Base-by-base conservation (phyloP, 371 early-diverging fungal genomes). In the Saksenaea vasiformis region DNA sequence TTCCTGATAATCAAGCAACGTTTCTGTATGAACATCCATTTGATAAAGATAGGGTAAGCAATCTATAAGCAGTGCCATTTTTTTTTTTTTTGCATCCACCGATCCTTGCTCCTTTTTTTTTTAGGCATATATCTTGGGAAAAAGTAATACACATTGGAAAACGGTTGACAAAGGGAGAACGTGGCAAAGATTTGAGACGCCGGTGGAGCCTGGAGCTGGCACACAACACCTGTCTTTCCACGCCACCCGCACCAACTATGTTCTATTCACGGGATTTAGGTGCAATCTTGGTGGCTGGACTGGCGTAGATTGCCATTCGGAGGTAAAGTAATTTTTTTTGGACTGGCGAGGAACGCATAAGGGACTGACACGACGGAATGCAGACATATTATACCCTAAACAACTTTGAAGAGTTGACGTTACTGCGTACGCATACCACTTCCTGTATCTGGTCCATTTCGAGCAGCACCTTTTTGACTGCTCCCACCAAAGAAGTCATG, bases 391-490 rank as follows among this genome's bases (percentile, higher is more conserved):
- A 88, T 71, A 91, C 93, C 17, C 71, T 66, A 38, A 87, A 91
- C 66, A 85, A 82, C 51, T 91, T 92, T 71, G 77, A 75, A 8
- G 72, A 87, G 14, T 31, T 76, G 2, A 79, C 77, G 4, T 60
- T 73, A 34, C 74, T 93, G 24, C 76, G 89, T 19, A 60, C 69
- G 0, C 81, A 86, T 67, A 79, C 84, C 0, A 62, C 82, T 11
- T 82, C 79, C 19, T 94, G 95, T 68, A 76, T 85, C 27, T 94
- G 91, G 91, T 88, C 84, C 22, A 58, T 74, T 2, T 86, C 88
- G 0, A 86, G 82, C 26, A 39, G 66, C 1, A 57, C 74, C 3
- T 86, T 87, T 61, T 70, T 80, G 43, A 84, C 73, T 39, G 85
- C 82, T 0, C 84, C 88, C 1, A 77, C 68, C 0, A 75, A 85